These are phyloP conservation scores for Vigna mungo DNA, from an alignment of 306 rosid species.

Conservation along the genomic window DNA sequence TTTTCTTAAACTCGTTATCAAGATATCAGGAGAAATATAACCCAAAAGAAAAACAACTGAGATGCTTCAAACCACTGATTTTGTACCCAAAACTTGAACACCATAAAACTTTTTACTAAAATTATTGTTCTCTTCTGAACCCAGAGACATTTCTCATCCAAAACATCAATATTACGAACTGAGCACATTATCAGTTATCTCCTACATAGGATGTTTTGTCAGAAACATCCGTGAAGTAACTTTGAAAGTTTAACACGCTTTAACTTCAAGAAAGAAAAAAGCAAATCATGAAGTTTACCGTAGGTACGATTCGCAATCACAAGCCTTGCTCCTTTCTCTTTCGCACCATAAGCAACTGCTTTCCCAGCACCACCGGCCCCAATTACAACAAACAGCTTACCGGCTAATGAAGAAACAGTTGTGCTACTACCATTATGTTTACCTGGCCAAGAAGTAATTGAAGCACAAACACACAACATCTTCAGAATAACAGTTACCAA, in stretches of 20 bases:
- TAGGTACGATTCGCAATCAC: constrained; percentile 94
- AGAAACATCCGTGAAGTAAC: constrained; percentile 27
- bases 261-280: constrained; percentile 25
- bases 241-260: constrained; percentile 45
- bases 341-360: constrained; percentile 96
- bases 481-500: constrained; percentile 26
- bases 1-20: constrained; percentile 1
- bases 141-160: constrained; percentile 20
- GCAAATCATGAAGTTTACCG: constrained; percentile 56
- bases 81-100: constrained; percentile 13
- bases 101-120: constrained; percentile 11
- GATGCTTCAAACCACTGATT: constrained; percentile 14
- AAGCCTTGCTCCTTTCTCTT: constrained; percentile 86
- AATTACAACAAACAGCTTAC: constrained; percentile 82
- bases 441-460: constrained; percentile 50
- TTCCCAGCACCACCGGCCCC: constrained; percentile 98
- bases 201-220: constrained; percentile 23
- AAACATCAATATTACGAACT: constrained; percentile 26
- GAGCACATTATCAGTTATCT: constrained; percentile 31
- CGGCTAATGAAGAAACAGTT: constrained; percentile 75
- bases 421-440: constrained; percentile 48
- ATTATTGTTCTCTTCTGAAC: constrained; percentile 8
- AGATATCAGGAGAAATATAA: constrained; percentile 13
- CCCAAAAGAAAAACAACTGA: constrained; percentile 8
- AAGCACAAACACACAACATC: constrained; percentile 1